Evolutionary conservation across 352 stramenopile species (phyloP), one percentile per base, ranked within the genome.

Genomic region (Globisporangium spiculum): DNA sequence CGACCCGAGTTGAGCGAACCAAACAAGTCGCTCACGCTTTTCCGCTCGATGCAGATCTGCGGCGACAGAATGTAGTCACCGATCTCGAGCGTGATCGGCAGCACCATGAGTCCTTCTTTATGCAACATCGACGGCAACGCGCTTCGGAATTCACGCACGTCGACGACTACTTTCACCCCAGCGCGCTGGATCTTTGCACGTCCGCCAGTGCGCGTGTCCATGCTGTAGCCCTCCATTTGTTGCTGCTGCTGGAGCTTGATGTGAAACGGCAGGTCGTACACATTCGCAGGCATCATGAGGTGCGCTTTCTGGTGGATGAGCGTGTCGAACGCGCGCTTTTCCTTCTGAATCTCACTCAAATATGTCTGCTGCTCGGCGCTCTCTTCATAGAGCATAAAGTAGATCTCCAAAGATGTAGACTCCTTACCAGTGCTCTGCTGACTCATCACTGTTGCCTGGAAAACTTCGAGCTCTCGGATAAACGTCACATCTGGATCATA

Each of bases 51-150:
- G 71, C 96, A 99, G 68, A 99, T 97, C 24, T 99, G 90, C 48
- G 97, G 97, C 56, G 96, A 98, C 46, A 99, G 76, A 8, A 99
- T 96, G 75, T 98, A 99, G 77, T 99, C 98, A 6, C 98, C 98
- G 10, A 99, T 91, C 67, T 97, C 92, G 14, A 99, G 78, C 24
- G 97, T 99, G 18, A 98, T 83, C 8, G 98, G 97, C n/a, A 96
- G 81, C 27, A 99, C 78, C 62, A 96, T 71, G 60, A 98, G 83
- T 0, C 91, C 94, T 60, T 96, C 89, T 69, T 97, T 90, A 78
- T 99, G 96, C n/a, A 99, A 83, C 81, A 99, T 97, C 5, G 92
- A 98, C 5, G 98, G 97, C 46, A 99, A 77, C 2, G 92, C 84
- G 54, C 93, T 98, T 20, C 97, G 84, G 71, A 99, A 99, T 76